A percentile compares a stretch with the other conserved stretches of the same genome.
These are phyloP conservation scores for Priceomyces fermenticarens DNA, from an alignment of 805 yeast species.

Conservation along the genomic window DNA sequence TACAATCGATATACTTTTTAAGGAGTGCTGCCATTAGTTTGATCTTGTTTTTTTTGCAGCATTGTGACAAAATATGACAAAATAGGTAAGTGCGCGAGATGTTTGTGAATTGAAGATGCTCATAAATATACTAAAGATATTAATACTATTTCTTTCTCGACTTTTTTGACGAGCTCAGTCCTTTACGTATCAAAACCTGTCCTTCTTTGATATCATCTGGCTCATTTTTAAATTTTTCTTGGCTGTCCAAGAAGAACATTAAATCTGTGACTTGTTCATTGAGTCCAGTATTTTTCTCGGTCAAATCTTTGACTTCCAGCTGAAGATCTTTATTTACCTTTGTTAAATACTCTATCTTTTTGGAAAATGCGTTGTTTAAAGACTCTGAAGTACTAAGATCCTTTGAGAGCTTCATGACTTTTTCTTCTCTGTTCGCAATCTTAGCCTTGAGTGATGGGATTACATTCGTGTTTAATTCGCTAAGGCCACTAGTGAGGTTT, in stretches of 20 bases:
- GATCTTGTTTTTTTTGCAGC: too few species aligned
- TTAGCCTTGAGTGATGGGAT: conserved; percentile 34
- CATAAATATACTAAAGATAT: background rate
- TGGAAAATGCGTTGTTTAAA: conserved; percentile 37
- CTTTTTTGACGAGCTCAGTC: conserved; percentile 12
- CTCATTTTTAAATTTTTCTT: conserved; percentile 67
- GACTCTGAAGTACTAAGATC: conserved; percentile 32
- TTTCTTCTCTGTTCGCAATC: conserved; percentile 26
- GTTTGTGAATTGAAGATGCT: too few species aligned
- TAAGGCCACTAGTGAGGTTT: conserved; percentile 21
- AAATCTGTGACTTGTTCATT: conserved; percentile 68
- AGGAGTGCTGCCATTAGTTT: too few species aligned
- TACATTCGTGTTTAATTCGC: conserved; percentile 21
- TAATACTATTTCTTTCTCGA: conserved; percentile 17
- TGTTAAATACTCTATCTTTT: conserved; percentile 34
- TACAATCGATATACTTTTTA: too few species aligned
- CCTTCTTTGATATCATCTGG: conserved; percentile 75
- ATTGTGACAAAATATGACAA: too few species aligned
- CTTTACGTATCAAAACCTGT: conserved; percentile 45
- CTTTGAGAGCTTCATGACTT: conserved; percentile 22
- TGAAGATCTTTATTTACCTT: conserved; percentile 24
- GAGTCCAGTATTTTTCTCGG: conserved; percentile 45
- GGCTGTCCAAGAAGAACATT: conserved; percentile 76
- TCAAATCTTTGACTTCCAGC: conserved; percentile 21
- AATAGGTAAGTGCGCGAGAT: too few species aligned